Evolutionary conservation across 768 basidiomycete species (phyloP), one percentile per base, ranked within the genome.

Genomic region (Mycena vitilis): DNA sequence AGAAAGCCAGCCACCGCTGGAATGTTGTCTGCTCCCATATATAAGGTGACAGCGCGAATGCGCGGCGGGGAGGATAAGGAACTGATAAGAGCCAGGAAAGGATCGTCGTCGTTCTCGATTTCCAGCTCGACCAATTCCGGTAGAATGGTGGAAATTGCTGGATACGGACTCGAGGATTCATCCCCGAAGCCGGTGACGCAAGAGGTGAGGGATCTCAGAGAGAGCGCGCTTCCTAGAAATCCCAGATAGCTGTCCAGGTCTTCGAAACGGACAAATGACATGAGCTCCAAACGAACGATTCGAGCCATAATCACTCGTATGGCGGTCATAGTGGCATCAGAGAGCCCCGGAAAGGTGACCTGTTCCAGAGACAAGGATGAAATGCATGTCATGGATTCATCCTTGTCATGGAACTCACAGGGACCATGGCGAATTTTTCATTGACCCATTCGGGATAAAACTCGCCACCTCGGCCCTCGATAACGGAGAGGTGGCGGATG

Each of bases 401-500:
- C n/a, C n/a, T n/a, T 38, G 23, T 54, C 42, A 63, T 63, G 23
- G 62, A 53, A 42, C 44, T 37, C 38, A 63, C 55, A 18, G 38
- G 10, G 20, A 56, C 53, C 12, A 63, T 45, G 15, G 38, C 16
- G 5, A 63, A 22, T 55, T 63, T 63, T 23, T 44, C n/a, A 15
- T 40, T 30, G 53, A 63, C 62, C 62, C 62, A 63, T 45, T 55
- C 55, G 23, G 62, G 62, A 47, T 63, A 52, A 47, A 55, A 53
- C n/a, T 53, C 34, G 52, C 62, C 53, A 30, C 53, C 62, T 55
- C 55, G 52, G 38, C 62, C 42, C 42, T 63, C 62, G 62, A 56
- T 63, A 23, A 63, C 55, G 42, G 55, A 37, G 52, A 63, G 62
- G 37, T 63, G 53, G 13, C 62, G 62, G 62, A 63, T 63, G 62